Percentiles rank a stretch among this genome's conserved stretches.
Evolutionary conservation across 1,284 basidiomycete genomes (phyloP).

Genomic region (Apiotrichum sp.): DNA sequence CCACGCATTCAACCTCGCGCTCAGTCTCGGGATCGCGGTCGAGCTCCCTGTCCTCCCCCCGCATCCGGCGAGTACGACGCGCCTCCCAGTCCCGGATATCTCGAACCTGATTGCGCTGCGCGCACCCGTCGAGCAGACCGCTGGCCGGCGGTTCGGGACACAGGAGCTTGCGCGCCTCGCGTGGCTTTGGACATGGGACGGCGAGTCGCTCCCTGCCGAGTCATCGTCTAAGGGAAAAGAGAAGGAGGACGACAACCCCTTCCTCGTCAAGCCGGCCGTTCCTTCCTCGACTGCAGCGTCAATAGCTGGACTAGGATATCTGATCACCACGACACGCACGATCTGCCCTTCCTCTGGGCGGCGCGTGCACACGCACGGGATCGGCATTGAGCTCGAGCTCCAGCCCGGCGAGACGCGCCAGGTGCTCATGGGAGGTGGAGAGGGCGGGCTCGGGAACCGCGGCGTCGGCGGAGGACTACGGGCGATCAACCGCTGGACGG

Average conservation of each 20-base stretch:
- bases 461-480: constrained; percentile 42
- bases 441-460: constrained; percentile 33
- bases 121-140: constrained; percentile 42
- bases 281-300: background rate
- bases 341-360: constrained; percentile 33
- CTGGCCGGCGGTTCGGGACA: constrained; percentile 39
- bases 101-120: constrained; percentile 40
- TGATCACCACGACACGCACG: constrained; percentile 44
- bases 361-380: constrained; percentile 40
- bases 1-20: constrained; percentile 43
- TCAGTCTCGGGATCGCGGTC: constrained; percentile 44
- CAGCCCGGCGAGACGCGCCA: constrained; percentile 41
- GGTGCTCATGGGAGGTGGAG: constrained; percentile 27
- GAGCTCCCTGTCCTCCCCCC: constrained; percentile 46
- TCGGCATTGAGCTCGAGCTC: constrained; percentile 44
- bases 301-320: constrained; percentile 28
- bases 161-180: constrained; percentile 42
- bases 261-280: constrained; percentile 14
- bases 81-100: constrained; percentile 36
- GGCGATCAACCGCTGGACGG: constrained; percentile 44
- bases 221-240: constrained; percentile 10
- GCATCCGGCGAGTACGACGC: constrained; percentile 27
- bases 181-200: constrained; percentile 48
- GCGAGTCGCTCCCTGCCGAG: constrained; percentile 24
- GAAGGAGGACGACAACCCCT: constrained; percentile 21